A percentile compares a stretch with the other conserved stretches of the same genome.
These are phyloP conservation scores for Lithospermum erythrorhizon DNA, from an alignment of 257 asterid species.

Conservation along the genomic window DNA sequence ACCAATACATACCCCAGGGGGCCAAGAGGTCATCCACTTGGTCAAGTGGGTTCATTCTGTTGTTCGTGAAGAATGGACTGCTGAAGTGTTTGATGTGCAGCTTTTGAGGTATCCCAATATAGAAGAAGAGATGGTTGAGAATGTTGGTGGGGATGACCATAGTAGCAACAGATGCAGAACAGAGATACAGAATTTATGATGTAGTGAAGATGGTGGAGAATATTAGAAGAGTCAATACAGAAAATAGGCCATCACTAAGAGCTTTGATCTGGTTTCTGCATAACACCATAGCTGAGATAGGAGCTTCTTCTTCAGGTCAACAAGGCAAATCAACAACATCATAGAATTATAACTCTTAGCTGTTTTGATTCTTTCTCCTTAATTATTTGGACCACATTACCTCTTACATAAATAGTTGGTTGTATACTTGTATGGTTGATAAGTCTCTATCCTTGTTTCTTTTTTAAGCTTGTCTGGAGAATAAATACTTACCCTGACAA, in stretches of 20 bases:
- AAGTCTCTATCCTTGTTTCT: not conserved
- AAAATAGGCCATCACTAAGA: slow-evolving; percentile 4
- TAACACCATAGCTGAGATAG: slow-evolving; percentile 14
- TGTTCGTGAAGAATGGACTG: slow-evolving; percentile 68
- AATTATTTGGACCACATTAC: slow-evolving; percentile 1
- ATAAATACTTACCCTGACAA: slow-evolving; percentile 3
- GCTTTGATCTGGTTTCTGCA: not conserved
- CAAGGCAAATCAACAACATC: slow-evolving; percentile 7
- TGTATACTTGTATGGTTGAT: not conserved
- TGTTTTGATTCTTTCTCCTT: not conserved
- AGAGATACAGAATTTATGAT: slow-evolving; percentile 46
- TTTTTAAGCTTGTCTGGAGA: not conserved
- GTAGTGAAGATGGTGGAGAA: slow-evolving; percentile 45
- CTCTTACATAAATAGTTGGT: slow-evolving; percentile 1
- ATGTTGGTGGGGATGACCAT: slow-evolving; percentile 48
- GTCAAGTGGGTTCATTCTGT: slow-evolving; percentile 57
- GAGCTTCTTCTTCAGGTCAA: slow-evolving; percentile 21
- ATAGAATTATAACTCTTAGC: not conserved
- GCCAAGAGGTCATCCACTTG: slow-evolving; percentile 38
- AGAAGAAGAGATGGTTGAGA: slow-evolving; percentile 65
- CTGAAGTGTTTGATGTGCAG: slow-evolving; percentile 53
- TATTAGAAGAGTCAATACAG: slow-evolving; percentile 15
- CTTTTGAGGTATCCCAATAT: slow-evolving; percentile 42
- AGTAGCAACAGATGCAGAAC: slow-evolving; percentile 42
- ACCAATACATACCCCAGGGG: slow-evolving; percentile 25